Conservation (phyloP, 306 rosid species). For the Chamaecrista fasciculata region DNA sequence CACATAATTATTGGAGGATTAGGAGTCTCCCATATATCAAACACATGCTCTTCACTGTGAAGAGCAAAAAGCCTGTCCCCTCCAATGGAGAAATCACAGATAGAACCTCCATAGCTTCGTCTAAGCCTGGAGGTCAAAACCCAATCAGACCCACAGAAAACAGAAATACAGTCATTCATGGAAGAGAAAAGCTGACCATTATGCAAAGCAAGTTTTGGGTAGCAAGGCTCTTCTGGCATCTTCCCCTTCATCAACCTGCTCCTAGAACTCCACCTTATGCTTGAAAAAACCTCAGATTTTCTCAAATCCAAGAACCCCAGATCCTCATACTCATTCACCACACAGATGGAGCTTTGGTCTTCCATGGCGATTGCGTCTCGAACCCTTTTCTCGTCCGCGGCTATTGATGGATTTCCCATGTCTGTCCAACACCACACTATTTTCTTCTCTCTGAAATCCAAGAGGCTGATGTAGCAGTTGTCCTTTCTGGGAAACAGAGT, state of each 20-base stretch:
- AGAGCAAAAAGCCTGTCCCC: constrained; percentile 95
- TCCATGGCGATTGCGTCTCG: constrained; percentile 94
- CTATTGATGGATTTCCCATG: constrained; percentile 47
- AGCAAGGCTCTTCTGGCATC: constrained; percentile 91
- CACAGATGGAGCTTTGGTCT: constrained; percentile 71
- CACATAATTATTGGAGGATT: constrained; percentile 62
- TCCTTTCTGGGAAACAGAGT: constrained; percentile 91
- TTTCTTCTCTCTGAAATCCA: constrained; percentile 82
- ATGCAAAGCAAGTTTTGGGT: constrained; percentile 81
- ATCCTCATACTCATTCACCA: constrained; percentile 91
- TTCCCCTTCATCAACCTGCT: constrained; percentile 80
- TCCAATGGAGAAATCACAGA: constrained; percentile 90
- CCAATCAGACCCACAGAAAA: constrained; percentile 89
- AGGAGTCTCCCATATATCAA: constrained; percentile 96
- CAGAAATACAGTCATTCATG: constrained; percentile 89
- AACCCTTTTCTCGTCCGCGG: constrained; percentile 72
- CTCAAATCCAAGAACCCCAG: constrained; percentile 91
- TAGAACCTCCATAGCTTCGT: constrained; percentile 81
- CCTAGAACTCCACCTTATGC: constrained; percentile 90
- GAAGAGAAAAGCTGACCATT: constrained; percentile 94
- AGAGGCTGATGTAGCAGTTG: constrained; percentile 79
- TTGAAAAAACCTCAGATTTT: constrained; percentile 50
- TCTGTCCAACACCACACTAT: constrained; percentile 99
- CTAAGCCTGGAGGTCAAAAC: constrained; percentile 83
- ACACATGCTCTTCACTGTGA: constrained; percentile 89